Conservation (phyloP, 306 rosid genomes). For the Gastrolobium bilobum region DNA sequence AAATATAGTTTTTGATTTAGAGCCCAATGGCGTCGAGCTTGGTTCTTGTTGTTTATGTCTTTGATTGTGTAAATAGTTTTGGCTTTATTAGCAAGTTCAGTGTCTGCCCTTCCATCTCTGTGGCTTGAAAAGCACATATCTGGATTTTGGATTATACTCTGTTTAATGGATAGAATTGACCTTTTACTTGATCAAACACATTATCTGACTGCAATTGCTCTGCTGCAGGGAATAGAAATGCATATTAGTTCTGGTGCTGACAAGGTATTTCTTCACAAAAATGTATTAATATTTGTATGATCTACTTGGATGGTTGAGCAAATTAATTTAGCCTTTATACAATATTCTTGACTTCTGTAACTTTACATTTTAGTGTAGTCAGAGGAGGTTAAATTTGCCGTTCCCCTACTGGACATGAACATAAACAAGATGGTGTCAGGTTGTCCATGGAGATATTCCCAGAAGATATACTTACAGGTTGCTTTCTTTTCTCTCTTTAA, state of each 20-base stretch:
- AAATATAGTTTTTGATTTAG: not conserved
- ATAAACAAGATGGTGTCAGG: conserved; percentile 88
- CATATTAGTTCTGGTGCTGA: conserved; percentile 69
- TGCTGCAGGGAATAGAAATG: conserved; percentile 96
- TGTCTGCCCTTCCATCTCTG: conserved; percentile 29
- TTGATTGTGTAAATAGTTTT: conserved; percentile 20
- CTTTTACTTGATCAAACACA: conserved; percentile 1
- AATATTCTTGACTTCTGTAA: conserved; percentile 63
- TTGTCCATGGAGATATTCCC: conserved; percentile 86
- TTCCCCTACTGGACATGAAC: conserved; percentile 86
- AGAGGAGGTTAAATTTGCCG: conserved; percentile 94
- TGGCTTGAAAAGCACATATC: conserved; percentile 28
- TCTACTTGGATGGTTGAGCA: conserved; percentile 34
- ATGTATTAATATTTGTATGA: conserved; percentile 39
- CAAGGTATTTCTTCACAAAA: conserved; percentile 71
- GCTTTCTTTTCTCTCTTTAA: conserved; percentile 36
- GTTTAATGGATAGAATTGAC: not conserved
- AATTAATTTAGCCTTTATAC: conserved; percentile 57
- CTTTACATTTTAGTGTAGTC: conserved; percentile 84
- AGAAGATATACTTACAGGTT: conserved; percentile 94
- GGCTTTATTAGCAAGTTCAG: conserved; percentile 1
- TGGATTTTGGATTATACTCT: conserved; percentile 33
- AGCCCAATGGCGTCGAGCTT: not conserved
- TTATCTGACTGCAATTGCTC: conserved; percentile 33
- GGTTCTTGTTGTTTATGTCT: not conserved